Percentiles rank a stretch among this genome's conserved stretches.
Conservation (phyloP, 2,329 filamentous ascomycete species). For the Colletotrichum limetticola region DNA sequence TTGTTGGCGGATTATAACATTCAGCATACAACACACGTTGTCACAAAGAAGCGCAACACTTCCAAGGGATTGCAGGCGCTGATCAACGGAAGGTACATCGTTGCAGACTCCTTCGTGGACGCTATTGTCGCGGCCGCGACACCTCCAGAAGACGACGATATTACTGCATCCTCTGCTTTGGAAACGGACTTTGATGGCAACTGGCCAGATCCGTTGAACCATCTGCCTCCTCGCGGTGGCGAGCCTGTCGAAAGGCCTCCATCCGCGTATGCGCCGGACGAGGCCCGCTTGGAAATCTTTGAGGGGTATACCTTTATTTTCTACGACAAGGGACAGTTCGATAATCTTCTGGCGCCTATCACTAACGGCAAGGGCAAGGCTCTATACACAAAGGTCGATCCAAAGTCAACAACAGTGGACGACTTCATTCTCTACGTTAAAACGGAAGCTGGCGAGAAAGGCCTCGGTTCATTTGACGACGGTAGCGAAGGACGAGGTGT, state of each 20-base stretch:
- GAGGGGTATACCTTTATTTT: constrained; percentile 91
- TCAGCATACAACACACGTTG: constrained; percentile 83
- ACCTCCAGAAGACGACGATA: constrained; percentile 56
- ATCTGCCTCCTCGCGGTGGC: constrained; percentile 78
- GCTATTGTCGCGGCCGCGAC: constrained; percentile 73
- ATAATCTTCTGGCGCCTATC: constrained; percentile 79
- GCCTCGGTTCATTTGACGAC: constrained; percentile 71
- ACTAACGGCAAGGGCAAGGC: constrained; percentile 87
- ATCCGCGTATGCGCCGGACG: constrained; percentile 78
- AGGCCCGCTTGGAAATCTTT: constrained; percentile 76
- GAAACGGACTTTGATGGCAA: constrained; percentile 82
- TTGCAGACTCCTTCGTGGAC: constrained; percentile 78
- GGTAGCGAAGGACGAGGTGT: constrained; percentile 76
- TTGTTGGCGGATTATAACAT: constrained; percentile 78
- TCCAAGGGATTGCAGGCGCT: constrained; percentile 88
- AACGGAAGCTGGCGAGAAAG: constrained; percentile 78
- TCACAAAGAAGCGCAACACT: constrained; percentile 90
- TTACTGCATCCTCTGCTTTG: constrained; percentile 64
- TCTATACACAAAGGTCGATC: constrained; percentile 70
- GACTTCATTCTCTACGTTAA: constrained; percentile 85
- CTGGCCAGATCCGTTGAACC: constrained; percentile 81
- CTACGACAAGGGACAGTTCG: constrained; percentile 79
- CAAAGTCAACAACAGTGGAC: constrained; percentile 73
- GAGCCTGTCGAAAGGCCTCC: constrained; percentile 78
- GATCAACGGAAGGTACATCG: constrained; percentile 82